Percentiles rank a stretch among this genome's conserved stretches.
These are phyloP conservation scores for Chlamydomonas sphaeroides DNA, from an alignment of 139 green algal species.

Conservation along the genomic window DNA sequence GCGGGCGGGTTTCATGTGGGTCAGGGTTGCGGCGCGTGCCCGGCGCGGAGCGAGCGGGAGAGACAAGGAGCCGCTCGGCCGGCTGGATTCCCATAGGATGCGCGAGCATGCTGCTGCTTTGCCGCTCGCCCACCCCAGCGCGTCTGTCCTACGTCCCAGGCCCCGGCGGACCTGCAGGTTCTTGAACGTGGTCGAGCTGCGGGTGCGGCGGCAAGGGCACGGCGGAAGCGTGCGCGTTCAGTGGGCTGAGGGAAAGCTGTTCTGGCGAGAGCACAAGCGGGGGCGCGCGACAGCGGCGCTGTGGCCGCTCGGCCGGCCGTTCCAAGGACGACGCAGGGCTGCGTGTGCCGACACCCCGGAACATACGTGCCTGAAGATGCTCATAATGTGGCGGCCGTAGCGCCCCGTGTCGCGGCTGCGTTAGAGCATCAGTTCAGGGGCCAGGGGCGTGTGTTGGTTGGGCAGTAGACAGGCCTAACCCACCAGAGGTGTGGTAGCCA, in stretches of 20 bases:
- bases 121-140: too few species aligned
- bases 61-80: too few species aligned
- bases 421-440: too few species aligned
- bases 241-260: too few species aligned
- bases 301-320: background rate
- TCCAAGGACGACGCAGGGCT: too few species aligned
- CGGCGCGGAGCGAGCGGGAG: background rate
- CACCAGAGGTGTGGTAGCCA: too few species aligned
- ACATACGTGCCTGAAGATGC: background rate
- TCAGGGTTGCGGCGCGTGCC: background rate
- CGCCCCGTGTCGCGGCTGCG: background rate
- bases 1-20: too few species aligned
- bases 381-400: conserved; percentile 2
- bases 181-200: conserved; percentile 29
- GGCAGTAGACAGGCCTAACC: too few species aligned
- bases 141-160: too few species aligned
- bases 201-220: background rate
- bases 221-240: background rate
- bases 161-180: conserved; percentile 36
- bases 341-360: background rate
- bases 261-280: background rate
- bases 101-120: too few species aligned
- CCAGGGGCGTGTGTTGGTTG: too few species aligned
- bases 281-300: background rate
- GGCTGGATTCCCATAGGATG: too few species aligned